Conservation (phyloP, 2,329 filamentous ascomycete genomes). For the Penicillium sp. region DNA sequence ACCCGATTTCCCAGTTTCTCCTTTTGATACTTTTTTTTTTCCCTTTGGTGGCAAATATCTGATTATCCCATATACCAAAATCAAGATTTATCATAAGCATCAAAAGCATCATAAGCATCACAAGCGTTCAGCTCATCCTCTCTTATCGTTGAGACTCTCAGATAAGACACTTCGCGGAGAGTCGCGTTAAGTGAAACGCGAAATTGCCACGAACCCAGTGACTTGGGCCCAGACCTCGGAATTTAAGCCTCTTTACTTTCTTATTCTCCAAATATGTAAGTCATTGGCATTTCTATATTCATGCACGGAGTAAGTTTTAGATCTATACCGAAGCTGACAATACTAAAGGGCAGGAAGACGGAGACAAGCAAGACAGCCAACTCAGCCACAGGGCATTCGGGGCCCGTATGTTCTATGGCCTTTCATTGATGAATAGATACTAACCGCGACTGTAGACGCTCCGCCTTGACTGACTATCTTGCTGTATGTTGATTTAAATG, state of each 20-base stretch:
- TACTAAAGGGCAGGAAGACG: slow-evolving; percentile 31
- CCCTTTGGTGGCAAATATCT: neutral
- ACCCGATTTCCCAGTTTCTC: slow-evolving; percentile 5
- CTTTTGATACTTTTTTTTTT: neutral
- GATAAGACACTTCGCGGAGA: slow-evolving; percentile 15
- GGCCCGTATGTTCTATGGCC: slow-evolving; percentile 46
- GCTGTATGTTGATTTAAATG: slow-evolving; percentile 48
- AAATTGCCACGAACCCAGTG: slow-evolving; percentile 40
- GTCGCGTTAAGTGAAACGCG: slow-evolving; percentile 46
- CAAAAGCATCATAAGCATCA: neutral
- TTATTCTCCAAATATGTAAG: neutral
- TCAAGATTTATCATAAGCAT: too few species aligned
- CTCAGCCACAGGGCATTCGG: slow-evolving; percentile 30
- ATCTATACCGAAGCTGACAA: neutral
- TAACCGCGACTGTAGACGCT: slow-evolving; percentile 49
- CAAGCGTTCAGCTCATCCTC: neutral
- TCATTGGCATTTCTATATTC: neutral
- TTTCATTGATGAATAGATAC: slow-evolving; percentile 6
- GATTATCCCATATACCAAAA: too few species aligned
- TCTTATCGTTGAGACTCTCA: slow-evolving; percentile 1
- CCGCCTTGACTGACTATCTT: slow-evolving; percentile 67
- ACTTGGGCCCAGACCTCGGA: slow-evolving; percentile 11
- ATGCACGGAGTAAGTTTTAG: too few species aligned
- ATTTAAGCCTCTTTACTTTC: neutral
- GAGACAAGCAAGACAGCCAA: slow-evolving; percentile 10